phyloP scores from a whole-genome alignment of 2,329 filamentous ascomycete species.

The Hypoxylon sp. region DNA sequence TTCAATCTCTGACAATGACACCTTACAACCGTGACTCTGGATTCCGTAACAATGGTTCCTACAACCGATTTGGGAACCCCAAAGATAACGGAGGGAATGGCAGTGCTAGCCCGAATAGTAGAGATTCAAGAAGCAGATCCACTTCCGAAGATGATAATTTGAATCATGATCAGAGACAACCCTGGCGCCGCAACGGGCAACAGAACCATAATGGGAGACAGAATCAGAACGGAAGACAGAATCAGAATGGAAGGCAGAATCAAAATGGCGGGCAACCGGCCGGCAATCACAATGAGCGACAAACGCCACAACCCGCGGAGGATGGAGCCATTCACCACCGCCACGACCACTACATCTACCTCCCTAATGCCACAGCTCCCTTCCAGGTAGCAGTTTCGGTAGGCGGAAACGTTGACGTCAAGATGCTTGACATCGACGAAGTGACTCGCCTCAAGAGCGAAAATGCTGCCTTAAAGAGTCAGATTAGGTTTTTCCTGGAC shows the following conservation, averaged over 20 bases:
- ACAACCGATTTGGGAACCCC: background rate
- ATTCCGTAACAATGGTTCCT: background rate
- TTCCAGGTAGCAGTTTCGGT: background rate
- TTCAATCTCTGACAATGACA: background rate
- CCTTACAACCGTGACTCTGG: background rate
- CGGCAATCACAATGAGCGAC: no score
- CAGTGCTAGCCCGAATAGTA: background rate
- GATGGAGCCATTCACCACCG: background rate
- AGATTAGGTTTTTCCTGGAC: background rate
- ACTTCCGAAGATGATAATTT: background rate
- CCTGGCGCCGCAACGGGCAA: no score
- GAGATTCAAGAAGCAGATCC: background rate
- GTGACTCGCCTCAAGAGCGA: background rate
- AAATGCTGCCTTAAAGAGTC: background rate
- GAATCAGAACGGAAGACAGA: no score
- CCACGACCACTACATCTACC: background rate
- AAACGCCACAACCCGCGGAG: no score
- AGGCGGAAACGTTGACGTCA: background rate
- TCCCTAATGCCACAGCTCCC: background rate
- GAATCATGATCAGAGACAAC: background rate
- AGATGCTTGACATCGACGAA: conserved; percentile 8
- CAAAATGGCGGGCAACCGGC: background rate
- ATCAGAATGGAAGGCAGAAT: background rate
- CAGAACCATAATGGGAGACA: no score
- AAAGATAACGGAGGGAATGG: background rate